Conservation (phyloP, 306 rosid species). For the Senna siamea region DNA sequence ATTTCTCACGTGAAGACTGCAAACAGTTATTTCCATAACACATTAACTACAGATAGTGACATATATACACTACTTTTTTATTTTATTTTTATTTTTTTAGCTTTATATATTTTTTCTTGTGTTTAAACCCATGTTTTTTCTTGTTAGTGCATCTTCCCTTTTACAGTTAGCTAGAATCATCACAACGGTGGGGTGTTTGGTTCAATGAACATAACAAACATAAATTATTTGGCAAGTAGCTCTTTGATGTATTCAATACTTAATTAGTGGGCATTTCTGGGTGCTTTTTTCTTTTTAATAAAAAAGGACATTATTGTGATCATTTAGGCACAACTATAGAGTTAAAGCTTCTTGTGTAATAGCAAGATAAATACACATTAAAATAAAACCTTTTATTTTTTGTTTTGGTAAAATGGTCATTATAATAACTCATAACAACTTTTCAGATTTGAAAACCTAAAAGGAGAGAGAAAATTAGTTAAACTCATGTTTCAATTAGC, state of each 20-base stretch:
- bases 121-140: neutral
- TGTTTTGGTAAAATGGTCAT: too few relatives aligned
- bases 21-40: too few relatives aligned
- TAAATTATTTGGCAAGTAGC: conserved; percentile 7
- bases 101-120: too few relatives aligned
- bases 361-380: neutral
- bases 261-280: neutral
- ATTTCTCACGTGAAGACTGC: too few relatives aligned
- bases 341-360: neutral
- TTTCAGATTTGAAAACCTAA: too few relatives aligned
- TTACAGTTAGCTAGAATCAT: neutral
- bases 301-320: neutral
- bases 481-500: too few relatives aligned
- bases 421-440: too few relatives aligned
- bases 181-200: conserved; percentile 8
- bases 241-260: neutral
- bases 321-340: neutral
- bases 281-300: neutral
- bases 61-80: too few relatives aligned
- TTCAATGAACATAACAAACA: neutral
- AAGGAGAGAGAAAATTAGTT: too few relatives aligned
- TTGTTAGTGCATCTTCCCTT: neutral
- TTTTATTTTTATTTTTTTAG: too few relatives aligned
- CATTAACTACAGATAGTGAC: too few relatives aligned
- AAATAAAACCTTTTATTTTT: too few relatives aligned